Evolutionary conservation across 352 stramenopile genomes (phyloP).

Genomic region (Pseudoperonospora humuli): DNA sequence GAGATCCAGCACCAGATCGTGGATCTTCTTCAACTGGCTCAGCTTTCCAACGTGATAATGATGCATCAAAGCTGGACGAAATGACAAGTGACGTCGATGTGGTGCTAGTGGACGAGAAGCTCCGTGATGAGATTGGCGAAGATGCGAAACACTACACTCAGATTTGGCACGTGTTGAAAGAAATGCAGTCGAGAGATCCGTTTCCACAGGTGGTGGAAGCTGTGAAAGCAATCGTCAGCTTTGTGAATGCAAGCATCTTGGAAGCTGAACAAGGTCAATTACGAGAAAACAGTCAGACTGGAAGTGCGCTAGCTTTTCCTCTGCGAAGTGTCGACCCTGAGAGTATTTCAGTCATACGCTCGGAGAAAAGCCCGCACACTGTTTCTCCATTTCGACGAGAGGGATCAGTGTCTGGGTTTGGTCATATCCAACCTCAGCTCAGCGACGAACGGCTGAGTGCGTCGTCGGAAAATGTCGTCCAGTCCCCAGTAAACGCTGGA

Average conservation of each 20-base stretch:
- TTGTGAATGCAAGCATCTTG: conserved; percentile 52
- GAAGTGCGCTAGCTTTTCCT: conserved; percentile 20
- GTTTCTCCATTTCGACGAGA: conserved; percentile 30
- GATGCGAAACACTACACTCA: conserved; percentile 76
- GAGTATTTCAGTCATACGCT: conserved; percentile 1
- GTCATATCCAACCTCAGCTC: conserved; percentile 15
- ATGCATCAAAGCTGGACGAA: conserved; percentile 4
- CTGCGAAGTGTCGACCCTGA: conserved; percentile 18
- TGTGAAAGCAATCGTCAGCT: conserved; percentile 59
- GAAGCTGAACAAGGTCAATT: conserved; percentile 46
- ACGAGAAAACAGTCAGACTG: conserved; percentile 24
- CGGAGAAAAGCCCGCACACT: conserved; percentile 13
- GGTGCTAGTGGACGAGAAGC: conserved; percentile 36
- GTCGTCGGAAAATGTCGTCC: conserved; percentile 6
- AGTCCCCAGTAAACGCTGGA: conserved; percentile 8
- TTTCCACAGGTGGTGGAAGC: conserved; percentile 65
- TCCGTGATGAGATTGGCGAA: conserved; percentile 38
- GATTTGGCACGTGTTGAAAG: conserved; percentile 81
- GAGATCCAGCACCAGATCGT: background rate
- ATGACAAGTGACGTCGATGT: conserved; percentile 15
- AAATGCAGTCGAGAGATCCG: conserved; percentile 82
- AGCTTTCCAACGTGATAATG: conserved; percentile 8
- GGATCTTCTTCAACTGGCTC: conserved; percentile 4
- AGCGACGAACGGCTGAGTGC: conserved; percentile 6
- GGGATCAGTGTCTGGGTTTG: conserved; percentile 24